phyloP scores from a whole-genome alignment of 2,329 filamentous ascomycete genomes.

The Lasiodiplodia gonubiensis region DNA sequence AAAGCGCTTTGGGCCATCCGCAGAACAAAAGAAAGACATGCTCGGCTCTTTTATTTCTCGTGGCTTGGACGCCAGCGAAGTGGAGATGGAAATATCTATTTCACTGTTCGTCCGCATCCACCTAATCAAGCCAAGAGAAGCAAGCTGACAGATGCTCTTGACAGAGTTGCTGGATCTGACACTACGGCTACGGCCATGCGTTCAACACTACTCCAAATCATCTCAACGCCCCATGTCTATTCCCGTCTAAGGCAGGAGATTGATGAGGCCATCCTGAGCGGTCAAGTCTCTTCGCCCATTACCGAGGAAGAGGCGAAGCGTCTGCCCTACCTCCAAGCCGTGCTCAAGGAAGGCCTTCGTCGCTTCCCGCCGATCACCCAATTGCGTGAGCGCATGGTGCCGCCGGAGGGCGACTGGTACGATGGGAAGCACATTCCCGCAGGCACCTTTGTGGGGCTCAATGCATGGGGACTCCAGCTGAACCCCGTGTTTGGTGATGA shows the following conservation, averaged over 20 bases:
- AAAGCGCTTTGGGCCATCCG: constrained; percentile 55
- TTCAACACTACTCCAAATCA: constrained; percentile 58
- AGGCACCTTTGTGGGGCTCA: constrained; percentile 48
- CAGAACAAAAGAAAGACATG: constrained; percentile 56
- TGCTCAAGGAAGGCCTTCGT: constrained; percentile 55
- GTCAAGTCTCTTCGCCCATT: constrained; percentile 50
- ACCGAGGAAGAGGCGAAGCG: constrained; percentile 47
- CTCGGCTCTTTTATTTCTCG: constrained; percentile 57
- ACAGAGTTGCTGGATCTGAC: constrained; percentile 54
- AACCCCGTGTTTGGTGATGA: constrained; percentile 46
- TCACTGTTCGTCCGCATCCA: constrained; percentile 48
- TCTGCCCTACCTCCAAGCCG: constrained; percentile 54
- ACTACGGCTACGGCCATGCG: constrained; percentile 63
- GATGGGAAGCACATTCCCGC: constrained; percentile 43
- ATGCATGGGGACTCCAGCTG: constrained; percentile 45
- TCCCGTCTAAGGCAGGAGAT: constrained; percentile 56
- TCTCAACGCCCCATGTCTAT: constrained; percentile 56
- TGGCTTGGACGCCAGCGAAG: constrained; percentile 47
- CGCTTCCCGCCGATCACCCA: constrained; percentile 50
- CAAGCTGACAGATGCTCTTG: neutral
- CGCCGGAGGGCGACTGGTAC: constrained; percentile 40
- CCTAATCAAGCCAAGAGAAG: neutral
- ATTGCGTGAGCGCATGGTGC: constrained; percentile 41
- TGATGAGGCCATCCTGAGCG: constrained; percentile 45
- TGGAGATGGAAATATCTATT: constrained; percentile 54